A percentile compares a stretch with the other conserved stretches of the same genome.
Evolutionary conservation across 805 yeast genomes (phyloP).

Genomic region (Nakazawaea sp.): DNA sequence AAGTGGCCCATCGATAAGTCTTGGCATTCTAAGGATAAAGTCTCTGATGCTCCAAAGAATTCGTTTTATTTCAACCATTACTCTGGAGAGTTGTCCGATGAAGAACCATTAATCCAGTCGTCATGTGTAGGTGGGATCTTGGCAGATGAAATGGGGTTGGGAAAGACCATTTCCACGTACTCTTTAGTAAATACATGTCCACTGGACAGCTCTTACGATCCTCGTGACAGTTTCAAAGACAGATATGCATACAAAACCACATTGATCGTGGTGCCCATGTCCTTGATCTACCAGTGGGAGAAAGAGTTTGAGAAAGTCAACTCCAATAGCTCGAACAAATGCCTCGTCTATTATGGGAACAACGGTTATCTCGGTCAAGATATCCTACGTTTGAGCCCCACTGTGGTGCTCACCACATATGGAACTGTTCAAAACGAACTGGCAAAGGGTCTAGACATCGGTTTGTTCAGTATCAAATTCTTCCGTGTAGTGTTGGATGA

Average conservation of each 20-base stretch:
- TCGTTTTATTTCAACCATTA: slow-evolving; percentile 71
- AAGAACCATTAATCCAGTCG: slow-evolving; percentile 58
- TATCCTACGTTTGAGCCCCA: slow-evolving; percentile 47
- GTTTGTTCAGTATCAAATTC: slow-evolving; percentile 67
- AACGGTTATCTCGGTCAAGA: slow-evolving; percentile 38
- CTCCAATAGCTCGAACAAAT: slow-evolving; percentile 29
- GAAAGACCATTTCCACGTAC: slow-evolving; percentile 82
- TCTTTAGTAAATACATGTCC: slow-evolving; percentile 67
- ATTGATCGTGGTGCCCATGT: slow-evolving; percentile 82
- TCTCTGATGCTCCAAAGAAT: slow-evolving; percentile 8
- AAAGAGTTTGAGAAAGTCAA: slow-evolving; percentile 63
- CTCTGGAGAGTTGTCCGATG: slow-evolving; percentile 69
- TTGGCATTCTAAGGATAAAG: slow-evolving; percentile 17
- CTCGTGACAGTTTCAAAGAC: slow-evolving; percentile 12
- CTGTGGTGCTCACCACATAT: slow-evolving; percentile 75
- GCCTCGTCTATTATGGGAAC: slow-evolving; percentile 73
- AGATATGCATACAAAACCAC: slow-evolving; percentile 68
- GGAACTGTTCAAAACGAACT: slow-evolving; percentile 82
- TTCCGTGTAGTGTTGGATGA: slow-evolving; percentile 80
- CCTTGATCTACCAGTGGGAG: slow-evolving; percentile 87
- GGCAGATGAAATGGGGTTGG: slow-evolving; percentile 97
- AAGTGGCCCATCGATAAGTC: slow-evolving; percentile 61
- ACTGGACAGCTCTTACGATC: slow-evolving; percentile 30
- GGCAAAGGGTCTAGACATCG: slow-evolving; percentile 34
- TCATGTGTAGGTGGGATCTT: slow-evolving; percentile 75